phyloP scores from a whole-genome alignment of 208 protist species.

The Trypanosoma boissoni region DNA sequence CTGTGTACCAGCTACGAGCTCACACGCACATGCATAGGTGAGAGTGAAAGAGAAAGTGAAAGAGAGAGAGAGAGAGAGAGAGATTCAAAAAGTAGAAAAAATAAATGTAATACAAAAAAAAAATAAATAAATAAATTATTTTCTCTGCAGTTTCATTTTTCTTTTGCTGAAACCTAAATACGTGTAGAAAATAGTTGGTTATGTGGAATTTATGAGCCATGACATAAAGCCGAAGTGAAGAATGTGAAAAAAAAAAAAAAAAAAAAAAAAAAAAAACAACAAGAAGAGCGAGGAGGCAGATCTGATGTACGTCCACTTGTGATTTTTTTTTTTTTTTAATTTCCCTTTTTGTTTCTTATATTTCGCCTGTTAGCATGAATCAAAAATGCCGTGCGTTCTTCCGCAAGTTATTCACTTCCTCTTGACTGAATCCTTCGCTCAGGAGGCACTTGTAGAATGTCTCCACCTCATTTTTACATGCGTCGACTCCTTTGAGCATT shows the following conservation, averaged over 20 bases:
- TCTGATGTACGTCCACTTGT: background rate
- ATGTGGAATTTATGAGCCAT: too few relatives aligned
- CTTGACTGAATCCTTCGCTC: slow-evolving; percentile 63
- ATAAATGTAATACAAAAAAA: background rate
- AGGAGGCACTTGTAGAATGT: slow-evolving; percentile 77
- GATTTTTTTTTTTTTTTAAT: background rate
- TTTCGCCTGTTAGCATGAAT: background rate
- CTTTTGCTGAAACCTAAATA: too few relatives aligned
- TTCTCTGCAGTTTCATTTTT: too few relatives aligned
- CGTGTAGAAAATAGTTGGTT: too few relatives aligned
- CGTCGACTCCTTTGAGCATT: slow-evolving; percentile 58
- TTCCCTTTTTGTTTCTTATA: background rate
- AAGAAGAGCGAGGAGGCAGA: background rate
- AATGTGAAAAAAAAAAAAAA: too few relatives aligned
- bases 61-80: background rate
- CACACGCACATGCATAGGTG: too few relatives aligned
- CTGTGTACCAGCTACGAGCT: too few relatives aligned
- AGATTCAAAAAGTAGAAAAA: background rate
- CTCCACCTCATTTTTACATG: slow-evolving; percentile 55
- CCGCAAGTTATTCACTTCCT: slow-evolving; percentile 52
- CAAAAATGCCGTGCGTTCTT: slow-evolving; percentile 49
- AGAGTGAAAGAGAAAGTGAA: slow-evolving; percentile 8
- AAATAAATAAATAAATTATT: too few relatives aligned
- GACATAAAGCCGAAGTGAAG: too few relatives aligned
- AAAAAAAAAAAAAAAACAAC: background rate